These are phyloP conservation scores for Claviceps digitariae DNA, from an alignment of 2,329 filamentous ascomycete species.

Conservation along the genomic window DNA sequence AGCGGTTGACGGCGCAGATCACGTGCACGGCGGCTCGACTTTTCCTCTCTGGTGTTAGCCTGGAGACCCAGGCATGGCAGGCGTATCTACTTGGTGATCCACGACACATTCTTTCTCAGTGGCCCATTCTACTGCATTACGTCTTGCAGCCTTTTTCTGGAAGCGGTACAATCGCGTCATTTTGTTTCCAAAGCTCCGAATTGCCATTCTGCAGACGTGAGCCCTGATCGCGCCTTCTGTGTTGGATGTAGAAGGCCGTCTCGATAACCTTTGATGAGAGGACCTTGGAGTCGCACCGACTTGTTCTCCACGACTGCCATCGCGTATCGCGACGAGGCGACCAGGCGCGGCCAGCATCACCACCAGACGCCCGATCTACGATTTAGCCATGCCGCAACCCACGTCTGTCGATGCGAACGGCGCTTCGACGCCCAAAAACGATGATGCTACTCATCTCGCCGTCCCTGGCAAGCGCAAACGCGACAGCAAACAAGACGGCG, in stretches of 20 bases:
- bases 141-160: slow-evolving; percentile 12
- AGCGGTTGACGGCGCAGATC: background rate
- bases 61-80: slow-evolving; percentile 9
- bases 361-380: slow-evolving; percentile 10
- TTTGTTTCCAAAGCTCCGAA: slow-evolving; percentile 4
- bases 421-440: slow-evolving; percentile 21
- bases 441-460: slow-evolving; percentile 17
- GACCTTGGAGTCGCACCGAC: slow-evolving; percentile 27
- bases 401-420: slow-evolving; percentile 27
- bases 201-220: slow-evolving; percentile 9
- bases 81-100: slow-evolving; percentile 16
- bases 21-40: slow-evolving; percentile 18
- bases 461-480: slow-evolving; percentile 44
- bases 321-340: slow-evolving; percentile 30
- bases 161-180: slow-evolving; percentile 9
- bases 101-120: slow-evolving; percentile 26
- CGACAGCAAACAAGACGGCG: slow-evolving; percentile 31
- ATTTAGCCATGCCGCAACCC: slow-evolving; percentile 28
- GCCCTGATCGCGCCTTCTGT: slow-evolving; percentile 16
- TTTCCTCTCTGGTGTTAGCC: slow-evolving; percentile 17
- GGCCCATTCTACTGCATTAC: slow-evolving; percentile 18
- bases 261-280: slow-evolving; percentile 23
- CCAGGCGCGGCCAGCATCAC: slow-evolving; percentile 20
- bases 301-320: slow-evolving; percentile 17
- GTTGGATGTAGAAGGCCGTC: slow-evolving; percentile 19